Conservation (phyloP, 108 stramenopile genomes). For the Skeletonema menzelii region DNA sequence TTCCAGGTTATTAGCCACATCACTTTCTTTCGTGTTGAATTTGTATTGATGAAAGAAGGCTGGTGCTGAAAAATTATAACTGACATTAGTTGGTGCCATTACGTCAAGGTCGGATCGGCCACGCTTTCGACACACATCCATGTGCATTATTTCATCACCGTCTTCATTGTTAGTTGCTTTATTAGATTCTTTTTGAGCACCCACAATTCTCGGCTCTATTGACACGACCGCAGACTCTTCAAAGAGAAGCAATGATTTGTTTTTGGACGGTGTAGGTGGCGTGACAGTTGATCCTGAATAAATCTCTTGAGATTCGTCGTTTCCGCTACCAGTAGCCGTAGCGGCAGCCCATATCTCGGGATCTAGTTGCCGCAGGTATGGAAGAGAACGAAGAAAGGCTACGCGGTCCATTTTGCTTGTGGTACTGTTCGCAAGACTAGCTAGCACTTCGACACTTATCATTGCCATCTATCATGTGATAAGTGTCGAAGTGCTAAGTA, state of each 20-base stretch:
- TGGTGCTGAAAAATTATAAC: background rate
- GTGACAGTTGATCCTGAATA: slow-evolving; percentile 27
- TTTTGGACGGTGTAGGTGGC: slow-evolving; percentile 23
- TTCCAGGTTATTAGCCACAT: too few species aligned
- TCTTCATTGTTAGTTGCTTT: background rate
- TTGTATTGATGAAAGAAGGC: slow-evolving; percentile 8
- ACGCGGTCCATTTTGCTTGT: slow-evolving; percentile 30
- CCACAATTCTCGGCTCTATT: slow-evolving; percentile 18
- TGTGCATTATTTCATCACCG: background rate
- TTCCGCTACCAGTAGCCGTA: background rate
- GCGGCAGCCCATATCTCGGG: slow-evolving; percentile 8
- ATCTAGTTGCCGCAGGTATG: slow-evolving; percentile 29
- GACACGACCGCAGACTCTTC: slow-evolving; percentile 18
- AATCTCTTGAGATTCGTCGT: background rate
- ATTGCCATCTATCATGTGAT: too few species aligned
- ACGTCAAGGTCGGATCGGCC: background rate
- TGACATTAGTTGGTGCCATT: background rate
- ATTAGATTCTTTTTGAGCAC: background rate
- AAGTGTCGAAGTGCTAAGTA: too few species aligned
- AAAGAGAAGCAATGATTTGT: background rate
- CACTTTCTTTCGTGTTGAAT: background rate
- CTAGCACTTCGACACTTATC: background rate
- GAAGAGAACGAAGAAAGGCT: slow-evolving; percentile 32
- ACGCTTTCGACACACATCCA: background rate
- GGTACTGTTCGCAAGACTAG: background rate